A percentile compares a stretch with the other conserved stretches of the same genome.
Evolutionary conservation across 1,139 yeast genomes (phyloP).

Genomic region (Diutina rugosa): DNA sequence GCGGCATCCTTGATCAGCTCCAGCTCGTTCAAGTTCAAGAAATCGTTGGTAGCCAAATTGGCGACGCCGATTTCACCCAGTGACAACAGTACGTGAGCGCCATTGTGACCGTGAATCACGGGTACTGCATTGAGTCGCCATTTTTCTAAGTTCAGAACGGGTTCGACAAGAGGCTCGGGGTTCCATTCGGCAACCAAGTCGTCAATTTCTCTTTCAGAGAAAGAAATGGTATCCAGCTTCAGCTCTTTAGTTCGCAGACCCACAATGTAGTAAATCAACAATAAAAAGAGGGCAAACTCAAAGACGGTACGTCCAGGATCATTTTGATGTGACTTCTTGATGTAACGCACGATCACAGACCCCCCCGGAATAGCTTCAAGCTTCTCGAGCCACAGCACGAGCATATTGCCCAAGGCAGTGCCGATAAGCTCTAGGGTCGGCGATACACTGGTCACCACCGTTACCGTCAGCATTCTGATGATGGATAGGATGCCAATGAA

Average conservation of each 20-base stretch:
- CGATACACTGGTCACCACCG: conserved; percentile 1
- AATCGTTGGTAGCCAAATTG: conserved; percentile 56
- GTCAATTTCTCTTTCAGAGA: conserved; percentile 60
- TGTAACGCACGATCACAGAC: conserved; percentile 56
- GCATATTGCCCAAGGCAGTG: neutral
- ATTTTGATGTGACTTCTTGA: conserved; percentile 80
- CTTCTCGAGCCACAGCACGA: conserved; percentile 1
- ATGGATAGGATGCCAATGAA: neutral
- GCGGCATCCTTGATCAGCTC: conserved; percentile 41
- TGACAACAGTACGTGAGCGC: conserved; percentile 27
- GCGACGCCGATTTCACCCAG: conserved; percentile 20
- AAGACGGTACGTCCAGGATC: conserved; percentile 86
- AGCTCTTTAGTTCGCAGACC: conserved; percentile 73
- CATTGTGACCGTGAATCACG: conserved; percentile 38
- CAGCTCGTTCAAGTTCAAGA: conserved; percentile 42
- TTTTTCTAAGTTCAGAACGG: conserved; percentile 35
- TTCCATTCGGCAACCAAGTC: conserved; percentile 84
- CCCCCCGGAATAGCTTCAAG: conserved; percentile 66
- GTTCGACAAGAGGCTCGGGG: conserved; percentile 69
- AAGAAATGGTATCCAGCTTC: conserved; percentile 55
- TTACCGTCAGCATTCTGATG: neutral
- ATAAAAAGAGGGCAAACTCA: conserved; percentile 66
- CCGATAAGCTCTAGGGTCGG: conserved; percentile 1
- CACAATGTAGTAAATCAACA: conserved; percentile 77
- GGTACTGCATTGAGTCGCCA: conserved; percentile 38